Evolutionary conservation across 2,329 filamentous ascomycete genomes (phyloP), one percentile per base, ranked within the genome.

Genomic region (Pseudopithomyces chartarum): DNA sequence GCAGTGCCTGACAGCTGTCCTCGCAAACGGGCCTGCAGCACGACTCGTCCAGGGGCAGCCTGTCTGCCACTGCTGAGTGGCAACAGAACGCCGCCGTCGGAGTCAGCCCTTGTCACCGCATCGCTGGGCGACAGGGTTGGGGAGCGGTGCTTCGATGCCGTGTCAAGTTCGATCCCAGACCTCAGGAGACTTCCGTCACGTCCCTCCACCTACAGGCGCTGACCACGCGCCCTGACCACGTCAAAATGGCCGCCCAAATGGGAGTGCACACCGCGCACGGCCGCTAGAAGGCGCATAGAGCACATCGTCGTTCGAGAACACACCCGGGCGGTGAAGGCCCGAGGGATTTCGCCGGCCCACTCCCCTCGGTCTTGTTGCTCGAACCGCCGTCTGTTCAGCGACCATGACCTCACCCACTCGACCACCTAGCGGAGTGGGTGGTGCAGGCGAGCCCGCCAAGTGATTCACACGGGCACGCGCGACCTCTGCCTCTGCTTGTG

Each of bases 271-370:
- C 54, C 22, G 52, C 55, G 55, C 57, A 55, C 57, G 58, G 50
- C 50, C 61, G 63, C 66, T 66, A 63, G 61, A 65, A 60, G 47
- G 52, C 58, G 66, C 70, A 74, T 72, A 55, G 70, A 46, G 53
- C 56, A 49, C 56, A 49, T 65, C 55, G 63, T 60, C 59, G 63
- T 65, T 67, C 65, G 65, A 69, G 62, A 64, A 68, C 59, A 50
- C 52, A 54, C 59, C 53, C 55, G 13, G 38, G 46, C 46, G 46
- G 33, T 48, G 33, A 48, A 29, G 46, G 20, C 23, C 49, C 26
- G 39, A 52, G 49, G 38, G 19, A 36, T 40, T 29, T 29, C 26
- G 8, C 5, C 4, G 26, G 26, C 26, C 26, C 26, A 29, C 40
- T n/a, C 52, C 49, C 32, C 22, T 32, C 38, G n/a, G 47, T 29